These are phyloP conservation scores for Candida wancherniae DNA, from an alignment of 805 yeast species.

Conservation along the genomic window DNA sequence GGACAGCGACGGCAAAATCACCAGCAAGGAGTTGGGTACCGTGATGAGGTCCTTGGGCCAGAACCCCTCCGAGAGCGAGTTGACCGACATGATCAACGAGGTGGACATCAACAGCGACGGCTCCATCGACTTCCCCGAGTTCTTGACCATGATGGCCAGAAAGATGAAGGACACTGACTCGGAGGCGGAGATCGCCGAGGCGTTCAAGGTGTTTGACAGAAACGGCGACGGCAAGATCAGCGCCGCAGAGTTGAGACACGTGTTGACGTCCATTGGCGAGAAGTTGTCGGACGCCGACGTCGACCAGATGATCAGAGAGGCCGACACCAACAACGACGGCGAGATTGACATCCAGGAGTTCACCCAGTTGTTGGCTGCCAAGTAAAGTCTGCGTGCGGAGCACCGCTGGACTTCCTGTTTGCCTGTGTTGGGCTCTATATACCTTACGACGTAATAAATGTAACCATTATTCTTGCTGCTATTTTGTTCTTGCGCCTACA, in stretches of 20 bases:
- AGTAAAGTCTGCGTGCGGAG: no score
- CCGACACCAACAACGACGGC: constrained; percentile 93
- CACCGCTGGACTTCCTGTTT: no score
- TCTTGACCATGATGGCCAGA: constrained; percentile 38
- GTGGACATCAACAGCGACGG: constrained; percentile 96
- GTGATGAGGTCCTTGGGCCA: constrained; percentile 99
- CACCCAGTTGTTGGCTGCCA: constrained; percentile 79
- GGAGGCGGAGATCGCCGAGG: constrained; percentile 95
- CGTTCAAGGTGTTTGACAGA: constrained; percentile 94
- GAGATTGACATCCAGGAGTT: constrained; percentile 96
- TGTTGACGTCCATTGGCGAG: constrained; percentile 96
- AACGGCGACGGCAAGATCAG: constrained; percentile 96
- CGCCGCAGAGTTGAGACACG: constrained; percentile 95
- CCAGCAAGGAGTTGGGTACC: constrained; percentile 92
- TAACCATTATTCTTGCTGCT: no score
- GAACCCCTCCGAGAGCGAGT: constrained; percentile 93
- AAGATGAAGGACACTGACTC: constrained; percentile 96
- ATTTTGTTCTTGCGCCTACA: no score
- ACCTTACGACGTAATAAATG: no score
- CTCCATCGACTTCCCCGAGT: constrained; percentile 45
- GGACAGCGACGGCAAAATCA: constrained; percentile 95
- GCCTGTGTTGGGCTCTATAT: no score
- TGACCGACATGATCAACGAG: constrained; percentile 95
- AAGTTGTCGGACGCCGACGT: constrained; percentile 95
- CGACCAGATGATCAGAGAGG: constrained; percentile 94